Evolutionary conservation across 2,329 filamentous ascomycete species (phyloP), one percentile per base, ranked within the genome.

Genomic region (Sarocladium oryzae): DNA sequence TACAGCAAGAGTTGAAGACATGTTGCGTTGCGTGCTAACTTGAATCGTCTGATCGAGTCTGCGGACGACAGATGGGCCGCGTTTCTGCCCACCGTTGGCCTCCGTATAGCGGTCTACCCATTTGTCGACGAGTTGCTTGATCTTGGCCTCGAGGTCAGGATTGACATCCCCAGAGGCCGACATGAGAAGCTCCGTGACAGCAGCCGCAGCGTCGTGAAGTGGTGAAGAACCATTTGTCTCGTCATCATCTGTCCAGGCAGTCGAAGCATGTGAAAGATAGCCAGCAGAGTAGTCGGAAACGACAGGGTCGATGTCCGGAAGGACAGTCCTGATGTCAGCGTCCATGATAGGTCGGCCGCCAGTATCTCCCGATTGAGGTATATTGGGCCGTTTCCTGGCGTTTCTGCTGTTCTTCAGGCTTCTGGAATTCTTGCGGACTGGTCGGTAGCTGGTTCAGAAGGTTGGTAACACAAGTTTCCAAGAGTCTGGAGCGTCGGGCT

Each of bases 1-100:
- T 49, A 99, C 83, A 20, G 90, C 92, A 58, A 99, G 72, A 2
- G 93, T 99, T 5, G 93, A 95, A 28, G 93, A 99, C 73, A 99
- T 92, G 70, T 96, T 96, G 57, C 89, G 82, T 72, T 96, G 89
- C 23, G 91, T 85, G 66, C 89, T 89, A 62, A 99, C 92, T 70
- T 96, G 89, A 69, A 96, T 89, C 54, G 91, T 88, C 69, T 97
- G 91, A 63, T 97, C 93, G 18, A 99, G 82, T 61, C 89, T 87
- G 69, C 78, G 89, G 54, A 92, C 88, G 7, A 82, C 81, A 18
- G 89, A 86, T 9, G 88, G 88, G 59, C 85, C 81, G 63, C 85
- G 83, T 50, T 78, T 77, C 67, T 89, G 81, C 46, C 82, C 78
- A 52, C 84, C 88, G 72, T 89, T 86, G 53, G 82, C 81, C 55